These are phyloP conservation scores for Leccinellum luteum DNA, from an alignment of 768 basidiomycete genomes.

Conservation along the genomic window DNA sequence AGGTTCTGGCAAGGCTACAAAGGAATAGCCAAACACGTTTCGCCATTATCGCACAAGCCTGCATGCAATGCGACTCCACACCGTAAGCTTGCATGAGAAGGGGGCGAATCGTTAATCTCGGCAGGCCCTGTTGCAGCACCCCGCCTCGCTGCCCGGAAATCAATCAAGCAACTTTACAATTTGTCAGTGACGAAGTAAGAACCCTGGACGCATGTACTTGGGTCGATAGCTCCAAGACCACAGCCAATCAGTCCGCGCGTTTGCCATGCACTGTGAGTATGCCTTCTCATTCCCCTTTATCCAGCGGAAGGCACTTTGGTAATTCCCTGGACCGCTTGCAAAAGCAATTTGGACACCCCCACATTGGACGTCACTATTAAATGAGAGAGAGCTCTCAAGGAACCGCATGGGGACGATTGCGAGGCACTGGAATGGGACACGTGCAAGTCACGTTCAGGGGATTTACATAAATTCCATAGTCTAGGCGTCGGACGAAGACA, in stretches of 20 bases:
- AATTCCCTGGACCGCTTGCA: too few species aligned
- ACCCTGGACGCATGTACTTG: too few species aligned
- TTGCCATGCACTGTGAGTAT: not conserved
- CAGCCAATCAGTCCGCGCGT: not conserved
- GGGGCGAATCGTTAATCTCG: not conserved
- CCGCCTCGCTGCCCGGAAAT: too few species aligned
- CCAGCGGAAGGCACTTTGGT: not conserved
- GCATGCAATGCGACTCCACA: not conserved
- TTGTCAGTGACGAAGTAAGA: not conserved
- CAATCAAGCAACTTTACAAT: not conserved
- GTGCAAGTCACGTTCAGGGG: too few species aligned
- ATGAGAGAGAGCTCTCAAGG: too few species aligned
- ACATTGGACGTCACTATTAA: too few species aligned
- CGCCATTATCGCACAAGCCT: too few species aligned
- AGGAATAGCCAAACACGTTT: not conserved
- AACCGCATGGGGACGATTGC: not conserved
- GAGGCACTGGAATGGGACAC: not conserved
- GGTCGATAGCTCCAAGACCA: too few species aligned
- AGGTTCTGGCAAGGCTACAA: too few species aligned
- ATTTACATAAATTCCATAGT: too few species aligned
- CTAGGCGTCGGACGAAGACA: not conserved
- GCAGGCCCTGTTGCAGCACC: too few species aligned
- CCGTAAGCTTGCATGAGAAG: not conserved
- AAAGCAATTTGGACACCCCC: too few species aligned
- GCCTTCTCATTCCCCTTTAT: not conserved